Base-by-base conservation (phyloP, 306 rosid genomes). In the Vigna nakashimae region DNA sequence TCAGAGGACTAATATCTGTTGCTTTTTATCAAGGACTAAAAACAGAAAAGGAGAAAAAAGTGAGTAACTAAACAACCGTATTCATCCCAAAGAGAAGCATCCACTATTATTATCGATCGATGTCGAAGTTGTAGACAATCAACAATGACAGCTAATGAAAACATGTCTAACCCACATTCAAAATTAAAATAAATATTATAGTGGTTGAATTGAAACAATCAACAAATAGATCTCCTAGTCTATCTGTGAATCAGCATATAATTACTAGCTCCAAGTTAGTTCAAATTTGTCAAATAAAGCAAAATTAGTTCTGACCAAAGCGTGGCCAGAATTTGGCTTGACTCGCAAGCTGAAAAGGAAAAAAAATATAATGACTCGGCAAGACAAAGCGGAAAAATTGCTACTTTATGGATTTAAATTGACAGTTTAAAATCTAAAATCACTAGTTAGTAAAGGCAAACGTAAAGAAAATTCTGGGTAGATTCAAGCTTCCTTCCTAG, bases 401-500 rank as follows among this genome's bases (percentile, higher is more conserved):
- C 13, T 57, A 28, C 6, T 58, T 24, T 8, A 38, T 62, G 26
- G 1, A 51, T 24, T 30, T 48, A 76, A 62, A 62, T 82, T 74
- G 46, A 67, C 5, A 17, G 45, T 5, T 30, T 15, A 15, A 5
- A 64, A 73, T 66, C 45, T 80, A 52, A 81, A 30, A 69, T 28
- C 60, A 36, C 36, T 69, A 79, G 56, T 43, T 72, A 53, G 36
- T 69, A 71, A 82, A 62, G 76, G 49, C 51, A 80, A 26, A 79
- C 95, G 90, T 26, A 62, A 22, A 76, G 68, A 46, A 66, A 71
- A 78, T 49, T 53, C 72, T 82, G 60, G 9, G 76, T 79, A 62
- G 68, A 59, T 57, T 92, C 75, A 95, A 86, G 94, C 96, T 84
- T 92, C 98, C 86, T 89, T 95, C 88, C 92, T 84, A 28, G 95